Conservation (phyloP, 176 grass and related monocot genomes). For the Zea luxurians region DNA sequence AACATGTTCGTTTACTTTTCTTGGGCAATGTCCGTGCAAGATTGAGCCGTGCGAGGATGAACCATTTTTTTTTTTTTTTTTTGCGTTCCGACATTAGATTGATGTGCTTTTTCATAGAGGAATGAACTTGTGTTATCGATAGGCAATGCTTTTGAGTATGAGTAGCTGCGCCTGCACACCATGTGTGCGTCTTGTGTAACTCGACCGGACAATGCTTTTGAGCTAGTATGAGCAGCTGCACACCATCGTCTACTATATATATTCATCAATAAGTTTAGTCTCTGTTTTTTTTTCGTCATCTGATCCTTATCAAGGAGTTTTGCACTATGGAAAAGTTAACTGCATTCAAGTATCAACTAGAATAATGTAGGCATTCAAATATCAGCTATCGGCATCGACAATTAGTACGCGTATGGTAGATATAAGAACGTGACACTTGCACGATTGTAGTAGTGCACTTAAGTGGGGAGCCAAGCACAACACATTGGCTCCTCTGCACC, state of each 20-base stretch:
- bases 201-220: too few species aligned
- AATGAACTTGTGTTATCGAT: background rate
- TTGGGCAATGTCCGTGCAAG: background rate
- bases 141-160: background rate
- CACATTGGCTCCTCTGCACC: background rate
- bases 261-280: too few species aligned
- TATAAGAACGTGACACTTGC: background rate
- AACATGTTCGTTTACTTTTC: background rate
- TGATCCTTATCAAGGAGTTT: background rate
- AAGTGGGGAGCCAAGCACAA: background rate
- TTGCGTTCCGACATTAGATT: conserved; percentile 10
- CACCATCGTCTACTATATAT: too few species aligned
- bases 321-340: too few species aligned
- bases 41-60: background rate
- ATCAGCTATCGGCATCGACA: background rate
- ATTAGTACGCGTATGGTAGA: too few species aligned
- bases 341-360: background rate
- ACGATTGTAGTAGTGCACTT: conserved; percentile 2
- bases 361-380: too few species aligned
- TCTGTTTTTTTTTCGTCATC: background rate
- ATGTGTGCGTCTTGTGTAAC: too few species aligned
- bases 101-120: background rate
- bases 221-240: background rate
- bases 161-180: too few species aligned
- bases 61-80: too few species aligned